These are phyloP conservation scores for Leptomonas seymouri DNA, from an alignment of 208 protist genomes.

Conservation along the genomic window DNA sequence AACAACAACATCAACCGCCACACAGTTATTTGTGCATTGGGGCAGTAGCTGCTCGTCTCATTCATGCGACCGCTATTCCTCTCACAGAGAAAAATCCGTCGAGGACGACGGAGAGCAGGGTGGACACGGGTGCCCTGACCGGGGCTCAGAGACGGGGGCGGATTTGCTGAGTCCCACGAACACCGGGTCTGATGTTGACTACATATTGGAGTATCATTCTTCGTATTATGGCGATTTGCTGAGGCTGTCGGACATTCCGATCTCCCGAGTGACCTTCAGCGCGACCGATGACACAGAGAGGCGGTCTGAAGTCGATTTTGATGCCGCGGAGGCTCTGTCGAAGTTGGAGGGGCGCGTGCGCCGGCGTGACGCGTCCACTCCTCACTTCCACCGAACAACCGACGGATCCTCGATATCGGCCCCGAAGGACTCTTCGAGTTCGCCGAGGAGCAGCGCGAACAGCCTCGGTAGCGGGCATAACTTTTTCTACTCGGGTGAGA, in stretches of 20 bases:
- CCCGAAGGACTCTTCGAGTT: neutral
- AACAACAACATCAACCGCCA: neutral
- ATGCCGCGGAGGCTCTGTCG: neutral
- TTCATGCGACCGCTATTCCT: too few species aligned
- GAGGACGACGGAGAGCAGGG: neutral
- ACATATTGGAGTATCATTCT: constrained; percentile 20
- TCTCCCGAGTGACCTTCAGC: constrained; percentile 9
- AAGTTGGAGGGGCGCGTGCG: neutral
- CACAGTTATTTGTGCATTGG: too few species aligned
- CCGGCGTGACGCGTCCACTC: neutral
- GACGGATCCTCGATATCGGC: neutral
- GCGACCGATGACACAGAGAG: neutral
- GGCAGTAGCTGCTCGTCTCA: too few species aligned
- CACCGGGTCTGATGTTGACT: constrained; percentile 14
- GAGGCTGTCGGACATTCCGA: neutral
- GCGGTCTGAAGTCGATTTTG: neutral
- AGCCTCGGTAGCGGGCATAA: neutral
- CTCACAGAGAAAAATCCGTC: neutral
- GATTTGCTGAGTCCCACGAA: constrained; percentile 1
- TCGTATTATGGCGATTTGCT: constrained; percentile 16
- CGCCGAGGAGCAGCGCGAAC: neutral
- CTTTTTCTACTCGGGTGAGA: neutral
- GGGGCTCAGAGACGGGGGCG: neutral
- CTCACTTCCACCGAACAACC: neutral
- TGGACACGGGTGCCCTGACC: neutral